Conservation (phyloP, 2,329 filamentous ascomycete species). For the Leptographium flavum region DNA sequence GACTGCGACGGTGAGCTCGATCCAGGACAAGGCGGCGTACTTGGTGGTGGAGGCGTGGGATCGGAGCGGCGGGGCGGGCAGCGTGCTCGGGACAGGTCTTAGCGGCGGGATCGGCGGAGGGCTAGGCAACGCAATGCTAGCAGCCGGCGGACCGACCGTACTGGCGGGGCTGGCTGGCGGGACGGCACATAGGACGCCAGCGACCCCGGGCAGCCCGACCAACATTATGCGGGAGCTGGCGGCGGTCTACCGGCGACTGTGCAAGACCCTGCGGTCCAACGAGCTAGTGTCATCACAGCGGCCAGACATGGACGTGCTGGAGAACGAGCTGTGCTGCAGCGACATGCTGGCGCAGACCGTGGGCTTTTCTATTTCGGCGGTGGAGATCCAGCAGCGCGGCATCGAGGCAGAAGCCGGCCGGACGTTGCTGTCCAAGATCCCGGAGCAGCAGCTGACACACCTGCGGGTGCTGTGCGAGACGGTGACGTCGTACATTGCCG, state of each 20-base stretch:
- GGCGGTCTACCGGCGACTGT: conserved; percentile 44
- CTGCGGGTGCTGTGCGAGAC: conserved; percentile 82
- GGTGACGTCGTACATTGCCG: conserved; percentile 66
- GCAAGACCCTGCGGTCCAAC: conserved; percentile 43
- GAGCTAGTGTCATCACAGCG: conserved; percentile 28
- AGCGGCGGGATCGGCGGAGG: neutral
- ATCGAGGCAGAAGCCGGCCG: conserved; percentile 57
- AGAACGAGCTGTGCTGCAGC: conserved; percentile 34
- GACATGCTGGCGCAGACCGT: conserved; percentile 53
- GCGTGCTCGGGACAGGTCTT: neutral
- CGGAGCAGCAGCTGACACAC: conserved; percentile 72
- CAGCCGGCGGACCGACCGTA: no score
- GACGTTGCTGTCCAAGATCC: conserved; percentile 70
- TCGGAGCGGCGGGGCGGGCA: conserved; percentile 5
- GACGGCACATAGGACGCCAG: neutral
- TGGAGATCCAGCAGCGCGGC: conserved; percentile 86
- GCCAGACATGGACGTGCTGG: conserved; percentile 13
- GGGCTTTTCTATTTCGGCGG: conserved; percentile 72
- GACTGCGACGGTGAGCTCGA: conserved; percentile 21
- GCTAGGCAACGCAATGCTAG: no score
- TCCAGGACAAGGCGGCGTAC: conserved; percentile 24
- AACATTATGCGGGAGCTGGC: conserved; percentile 39
- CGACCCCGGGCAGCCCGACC: neutral
- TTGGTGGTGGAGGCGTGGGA: conserved; percentile 29
- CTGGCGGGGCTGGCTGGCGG: neutral